phyloP scores from a whole-genome alignment of 2,329 filamentous ascomycete species.

The Teratosphaeria destructans region DNA sequence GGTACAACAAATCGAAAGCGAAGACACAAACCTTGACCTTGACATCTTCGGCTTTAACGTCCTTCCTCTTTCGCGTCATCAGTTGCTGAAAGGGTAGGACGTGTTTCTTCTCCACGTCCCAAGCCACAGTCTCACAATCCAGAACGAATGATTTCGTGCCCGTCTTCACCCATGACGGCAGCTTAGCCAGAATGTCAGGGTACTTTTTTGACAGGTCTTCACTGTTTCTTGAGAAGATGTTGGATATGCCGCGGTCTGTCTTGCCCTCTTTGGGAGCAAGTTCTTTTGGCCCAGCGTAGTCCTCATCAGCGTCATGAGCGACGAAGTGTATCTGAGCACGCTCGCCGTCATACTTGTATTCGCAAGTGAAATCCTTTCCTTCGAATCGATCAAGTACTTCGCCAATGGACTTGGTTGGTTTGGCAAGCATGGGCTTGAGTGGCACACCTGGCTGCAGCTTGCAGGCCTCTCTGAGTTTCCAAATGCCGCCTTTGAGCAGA shows the following conservation, averaged over 20 bases:
- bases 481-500: conserved; percentile 76
- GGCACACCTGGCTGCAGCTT: conserved; percentile 89
- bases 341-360: conserved; percentile 98
- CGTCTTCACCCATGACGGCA: conserved; percentile 79
- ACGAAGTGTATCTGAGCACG: conserved; percentile 98
- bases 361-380: conserved; percentile 89
- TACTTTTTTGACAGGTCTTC: conserved; percentile 97
- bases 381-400: conserved; percentile 96
- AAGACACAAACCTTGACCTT: conserved; percentile 97
- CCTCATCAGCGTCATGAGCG: conserved; percentile 62
- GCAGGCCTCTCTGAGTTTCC: conserved; percentile 71
- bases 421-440: conserved; percentile 96
- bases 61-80: conserved; percentile 96
- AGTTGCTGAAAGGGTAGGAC: conserved; percentile 94
- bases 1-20: conserved; percentile 86
- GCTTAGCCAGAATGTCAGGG: conserved; percentile 82
- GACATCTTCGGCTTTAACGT: conserved; percentile 89
- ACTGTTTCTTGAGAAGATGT: conserved; percentile 95
- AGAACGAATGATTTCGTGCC: conserved; percentile 91
- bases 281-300: conserved; percentile 50
- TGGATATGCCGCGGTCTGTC: conserved; percentile 62
- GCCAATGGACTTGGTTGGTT: conserved; percentile 95
- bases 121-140: conserved; percentile 96
- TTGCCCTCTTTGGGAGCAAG: conserved; percentile 51
- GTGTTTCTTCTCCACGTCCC: conserved; percentile 92